A percentile compares a stretch with the other conserved stretches of the same genome.
Evolutionary conservation across 805 yeast species (phyloP).

Genomic region (Candida palmyrensis): DNA sequence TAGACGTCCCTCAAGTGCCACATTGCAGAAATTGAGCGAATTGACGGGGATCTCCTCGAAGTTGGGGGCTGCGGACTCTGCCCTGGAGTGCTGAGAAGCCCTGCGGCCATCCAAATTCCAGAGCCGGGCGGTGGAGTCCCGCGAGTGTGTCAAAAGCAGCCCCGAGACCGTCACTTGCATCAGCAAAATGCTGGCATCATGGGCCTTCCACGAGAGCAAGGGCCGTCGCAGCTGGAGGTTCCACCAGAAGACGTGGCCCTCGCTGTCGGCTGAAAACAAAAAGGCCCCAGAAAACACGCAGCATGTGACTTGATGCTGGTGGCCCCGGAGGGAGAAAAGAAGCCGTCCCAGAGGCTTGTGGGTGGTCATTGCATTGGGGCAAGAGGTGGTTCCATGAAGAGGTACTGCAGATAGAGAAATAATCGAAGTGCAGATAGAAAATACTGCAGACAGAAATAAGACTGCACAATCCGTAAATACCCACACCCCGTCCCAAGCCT

Average conservation of each 20-base stretch:
- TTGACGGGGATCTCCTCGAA: conserved; percentile 52
- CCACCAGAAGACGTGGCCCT: conserved; percentile 67
- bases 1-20: conserved; percentile 27
- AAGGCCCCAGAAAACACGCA: conserved; percentile 9
- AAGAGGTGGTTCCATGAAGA: too few species aligned
- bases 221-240: conserved; percentile 53
- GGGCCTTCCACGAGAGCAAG: conserved; percentile 54
- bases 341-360: too few species aligned
- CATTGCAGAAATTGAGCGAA: conserved; percentile 66
- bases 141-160: conserved; percentile 61
- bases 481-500: too few species aligned
- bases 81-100: conserved; percentile 1
- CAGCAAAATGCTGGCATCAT: conserved; percentile 46
- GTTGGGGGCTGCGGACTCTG: background rate
- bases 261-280: conserved; percentile 53
- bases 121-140: conserved; percentile 52
- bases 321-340: conserved; percentile 18
- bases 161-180: conserved; percentile 24
- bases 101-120: conserved; percentile 32
- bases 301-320: conserved; percentile 13
- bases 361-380: too few species aligned
- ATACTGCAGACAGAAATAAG: too few species aligned
- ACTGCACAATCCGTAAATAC: too few species aligned
- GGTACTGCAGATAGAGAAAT: too few species aligned
- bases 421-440: too few species aligned